Percentiles rank a stretch among this genome's conserved stretches.
These are phyloP conservation scores for Aristolochia fimbriata DNA, from an alignment of 164 flowering plant species.

Conservation along the genomic window DNA sequence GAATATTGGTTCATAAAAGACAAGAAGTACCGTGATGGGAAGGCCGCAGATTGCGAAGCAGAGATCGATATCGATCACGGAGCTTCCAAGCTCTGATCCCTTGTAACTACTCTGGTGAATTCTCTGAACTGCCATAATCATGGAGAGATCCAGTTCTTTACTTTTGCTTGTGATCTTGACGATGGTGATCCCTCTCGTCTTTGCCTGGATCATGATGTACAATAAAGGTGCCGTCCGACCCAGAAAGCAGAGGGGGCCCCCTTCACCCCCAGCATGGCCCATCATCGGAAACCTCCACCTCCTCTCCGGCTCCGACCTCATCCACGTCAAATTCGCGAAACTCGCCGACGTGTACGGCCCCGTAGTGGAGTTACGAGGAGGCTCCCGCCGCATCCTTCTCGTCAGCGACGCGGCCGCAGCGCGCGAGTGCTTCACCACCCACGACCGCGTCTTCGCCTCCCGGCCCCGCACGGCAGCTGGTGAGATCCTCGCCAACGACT, in stretches of 20 bases:
- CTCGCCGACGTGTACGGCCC: slow-evolving; percentile 6
- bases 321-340: neutral
- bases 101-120: no score
- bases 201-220: neutral
- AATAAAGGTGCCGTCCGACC: neutral
- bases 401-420: slow-evolving; percentile 3
- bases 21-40: no score
- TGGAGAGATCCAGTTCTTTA: no score
- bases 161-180: no score
- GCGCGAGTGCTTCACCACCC: slow-evolving; percentile 5
- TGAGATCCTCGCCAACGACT: neutral
- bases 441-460: slow-evolving; percentile 4
- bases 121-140: no score
- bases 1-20: no score
- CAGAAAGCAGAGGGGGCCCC: neutral
- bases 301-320: neutral
- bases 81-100: no score
- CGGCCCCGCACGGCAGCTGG: neutral
- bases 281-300: slow-evolving; percentile 6
- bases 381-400: neutral
- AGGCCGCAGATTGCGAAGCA: no score
- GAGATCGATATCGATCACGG: no score
- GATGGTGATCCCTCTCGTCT: no score
- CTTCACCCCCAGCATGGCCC: slow-evolving; percentile 1
- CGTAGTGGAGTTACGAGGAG: neutral